Evolutionary conservation across 257 asterid species (phyloP), one percentile per base, ranked within the genome.

Genomic region (Solanum neorickii): DNA sequence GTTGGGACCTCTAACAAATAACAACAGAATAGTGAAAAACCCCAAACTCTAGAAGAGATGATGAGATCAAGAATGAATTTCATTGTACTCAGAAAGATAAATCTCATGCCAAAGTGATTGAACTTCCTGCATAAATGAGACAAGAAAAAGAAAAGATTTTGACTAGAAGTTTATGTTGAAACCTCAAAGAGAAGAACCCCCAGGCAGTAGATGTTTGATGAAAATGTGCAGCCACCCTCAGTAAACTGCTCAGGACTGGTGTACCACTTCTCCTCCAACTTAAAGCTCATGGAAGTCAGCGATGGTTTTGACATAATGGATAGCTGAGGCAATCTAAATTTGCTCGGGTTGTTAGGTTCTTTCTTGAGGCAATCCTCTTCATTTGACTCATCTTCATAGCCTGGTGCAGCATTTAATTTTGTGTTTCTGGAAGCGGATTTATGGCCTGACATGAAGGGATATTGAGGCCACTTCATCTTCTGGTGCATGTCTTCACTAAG

Each of bases 101-200:
- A 37, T 29, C 85, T 29, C 44, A 11, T 29, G 46, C 29, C 69
- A 42, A 76, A 42, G 29, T 80, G 69, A 78, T 47, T 80, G 68
- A 47, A 80, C 27, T 16, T 47, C 85, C 68, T 29, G 44, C 68
- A 80, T 25, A 47, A 70, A 25, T 44, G 70, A 70, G 44, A 86
- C 65, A 70, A 65, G 5, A 66, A 41, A 70, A 49, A 47, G 73
- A 85, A 86, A 70, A 29, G 12, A 78, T 62, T 86, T 42, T 80
- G 80, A 86, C 68, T 85, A 29, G 78, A 90, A 73, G 70, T 14
- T 84, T 82, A 87, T 87, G 69, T 84, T 87, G 98, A 90, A 89
- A 97, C 99, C 98, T 97, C 99, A 91, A 97, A 96, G 78, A 97
- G 92, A 92, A 97, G 96, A 89, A 97, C 93, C 77, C 99, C 99